A percentile compares a stretch with the other conserved stretches of the same genome.
These are phyloP conservation scores for Solanum ossicruentum DNA, from an alignment of 257 asterid genomes.

Conservation along the genomic window DNA sequence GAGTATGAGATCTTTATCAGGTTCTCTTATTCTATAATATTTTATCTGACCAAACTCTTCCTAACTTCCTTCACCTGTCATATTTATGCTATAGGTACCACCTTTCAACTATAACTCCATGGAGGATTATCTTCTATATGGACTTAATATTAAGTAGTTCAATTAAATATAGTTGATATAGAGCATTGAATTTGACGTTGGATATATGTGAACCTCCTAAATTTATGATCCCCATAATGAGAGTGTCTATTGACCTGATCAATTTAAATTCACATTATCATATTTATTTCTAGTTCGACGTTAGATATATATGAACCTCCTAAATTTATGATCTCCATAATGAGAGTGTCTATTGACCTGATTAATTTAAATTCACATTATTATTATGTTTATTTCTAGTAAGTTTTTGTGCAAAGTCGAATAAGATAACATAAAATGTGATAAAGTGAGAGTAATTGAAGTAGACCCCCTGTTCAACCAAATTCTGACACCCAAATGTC, in stretches of 20 bases:
- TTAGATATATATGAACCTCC: background rate
- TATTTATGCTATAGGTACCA: constrained; percentile 6
- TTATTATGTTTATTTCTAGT: too few relatives aligned
- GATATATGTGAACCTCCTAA: background rate
- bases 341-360: too few relatives aligned
- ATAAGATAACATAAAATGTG: too few relatives aligned
- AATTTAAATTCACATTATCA: too few relatives aligned
- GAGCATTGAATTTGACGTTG: background rate
- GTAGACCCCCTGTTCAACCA: background rate
- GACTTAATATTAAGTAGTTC: background rate
- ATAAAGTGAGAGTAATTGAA: background rate
- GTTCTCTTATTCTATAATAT: background rate
- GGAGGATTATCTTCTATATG: background rate
- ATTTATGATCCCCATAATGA: too few relatives aligned
- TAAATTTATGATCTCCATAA: too few relatives aligned
- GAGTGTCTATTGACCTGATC: too few relatives aligned
- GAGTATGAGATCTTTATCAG: background rate
- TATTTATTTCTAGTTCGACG: background rate
- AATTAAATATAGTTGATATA: background rate
- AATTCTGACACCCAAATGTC: background rate
- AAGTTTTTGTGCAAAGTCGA: background rate
- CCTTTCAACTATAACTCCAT: background rate
- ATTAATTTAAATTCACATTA: too few relatives aligned
- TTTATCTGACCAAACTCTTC: constrained; percentile 14
- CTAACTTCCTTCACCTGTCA: constrained; percentile 30